A percentile compares a stretch with the other conserved stretches of the same genome.
Evolutionary conservation across 2,329 filamentous ascomycete genomes (phyloP).

Genomic region (Trichophyton simii): DNA sequence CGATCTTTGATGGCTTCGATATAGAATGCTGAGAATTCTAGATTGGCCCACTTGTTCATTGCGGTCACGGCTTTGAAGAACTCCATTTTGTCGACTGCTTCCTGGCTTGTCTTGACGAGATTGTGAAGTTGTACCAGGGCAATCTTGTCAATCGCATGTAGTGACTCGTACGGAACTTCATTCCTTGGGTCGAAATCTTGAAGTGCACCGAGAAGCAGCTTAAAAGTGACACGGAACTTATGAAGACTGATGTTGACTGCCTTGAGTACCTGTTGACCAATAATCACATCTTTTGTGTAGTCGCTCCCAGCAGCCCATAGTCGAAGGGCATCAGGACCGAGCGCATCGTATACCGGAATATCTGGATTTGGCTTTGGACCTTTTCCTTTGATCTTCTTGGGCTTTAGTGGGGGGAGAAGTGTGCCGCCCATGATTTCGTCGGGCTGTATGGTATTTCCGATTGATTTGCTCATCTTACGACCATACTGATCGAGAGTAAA

Average conservation of each 20-base stretch:
- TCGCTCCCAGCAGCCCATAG: constrained; percentile 88
- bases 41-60: constrained; percentile 70
- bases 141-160: constrained; percentile 57
- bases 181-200: constrained; percentile 39
- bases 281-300: constrained; percentile 75
- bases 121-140: constrained; percentile 62
- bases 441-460: constrained; percentile 77
- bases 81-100: constrained; percentile 58
- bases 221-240: constrained; percentile 81
- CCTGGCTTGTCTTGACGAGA: constrained; percentile 51
- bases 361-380: constrained; percentile 31
- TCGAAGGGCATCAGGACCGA: constrained; percentile 77
- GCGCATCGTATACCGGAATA: constrained; percentile 46
- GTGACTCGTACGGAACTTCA: constrained; percentile 30
- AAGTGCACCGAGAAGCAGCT: constrained; percentile 74
- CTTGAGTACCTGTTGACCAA: constrained; percentile 65
- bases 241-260: constrained; percentile 63
- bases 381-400: constrained; percentile 45
- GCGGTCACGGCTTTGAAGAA: constrained; percentile 65
- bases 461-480: constrained; percentile 98
- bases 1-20: constrained; percentile 86
- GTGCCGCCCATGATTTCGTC: constrained; percentile 74
- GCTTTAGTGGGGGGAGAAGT: constrained; percentile 57
- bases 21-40: constrained; percentile 83
- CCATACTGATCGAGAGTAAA: constrained; percentile 81